Base-by-base conservation (phyloP, 1,284 basidiomycete genomes). In the Taiwanofungus camphoratus region DNA sequence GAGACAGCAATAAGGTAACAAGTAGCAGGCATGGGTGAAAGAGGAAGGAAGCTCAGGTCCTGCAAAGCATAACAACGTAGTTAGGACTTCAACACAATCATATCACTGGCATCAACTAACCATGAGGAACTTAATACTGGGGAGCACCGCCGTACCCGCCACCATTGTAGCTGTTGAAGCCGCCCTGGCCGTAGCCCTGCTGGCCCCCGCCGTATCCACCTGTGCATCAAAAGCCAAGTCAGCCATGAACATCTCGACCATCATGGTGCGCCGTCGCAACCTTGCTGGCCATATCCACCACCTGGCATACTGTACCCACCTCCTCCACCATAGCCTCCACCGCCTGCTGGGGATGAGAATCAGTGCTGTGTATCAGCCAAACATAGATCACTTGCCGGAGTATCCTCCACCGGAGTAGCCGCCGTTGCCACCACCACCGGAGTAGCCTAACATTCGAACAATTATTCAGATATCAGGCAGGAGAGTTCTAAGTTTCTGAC, bases 341-440 rank as follows among this genome's bases (percentile, higher is more conserved):
- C 54, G 41, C 45, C 32, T 24, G 16, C 26, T 8, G 9, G n/a
- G 9, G 26, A 29, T 9, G 26, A 8, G 9, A 8, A 29, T n/a
- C 8, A 29, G 9, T 8, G 8, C 26, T 9, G 26, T n/a, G n/a
- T n/a, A 29, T 8, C 1, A 29, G 26, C 26, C 8, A 29, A 9
- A 29, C n/a, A 1, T n/a, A 29, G 7, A 16, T 19, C 20, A 37
- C 46, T 9, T 30, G 43, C 42, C 38, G 22, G 37, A 55, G 55
- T 63, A 64, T 37, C 67, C 66, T 39, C 65, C 59, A 42, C 46
- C 51, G 37, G 31, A 20, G 44, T 48, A 41, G 32, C 61, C 46
- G 13, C 45, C 53, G n/a, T 48, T 47, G 27, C 51, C 52, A 27
- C 52, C 41, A 37, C 60, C 51, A 5, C 51, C 65, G 35, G 56